Conservation (phyloP, 208 protist species). For the Naegleria gruberi region DNA sequence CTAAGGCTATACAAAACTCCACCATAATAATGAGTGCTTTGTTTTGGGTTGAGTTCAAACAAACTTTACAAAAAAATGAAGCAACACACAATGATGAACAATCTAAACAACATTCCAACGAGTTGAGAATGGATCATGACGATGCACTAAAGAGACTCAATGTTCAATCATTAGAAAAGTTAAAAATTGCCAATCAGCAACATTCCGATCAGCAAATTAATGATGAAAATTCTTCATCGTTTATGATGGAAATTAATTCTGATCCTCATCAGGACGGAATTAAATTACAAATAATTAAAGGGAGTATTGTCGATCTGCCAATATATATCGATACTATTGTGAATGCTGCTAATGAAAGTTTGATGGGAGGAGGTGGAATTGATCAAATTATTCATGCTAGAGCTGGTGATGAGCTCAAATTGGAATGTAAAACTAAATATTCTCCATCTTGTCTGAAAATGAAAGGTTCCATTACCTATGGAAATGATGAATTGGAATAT, state of each 20-base stretch:
- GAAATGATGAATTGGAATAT: too few relatives aligned
- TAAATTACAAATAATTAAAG: not conserved
- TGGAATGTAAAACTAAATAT: slow-evolving; percentile 46
- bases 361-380: slow-evolving; percentile 60
- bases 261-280: not conserved
- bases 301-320: not conserved
- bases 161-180: not conserved
- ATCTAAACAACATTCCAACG: not conserved
- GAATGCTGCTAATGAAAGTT: slow-evolving; percentile 62
- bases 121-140: not conserved
- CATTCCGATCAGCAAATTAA: too few relatives aligned
- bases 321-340: slow-evolving; percentile 56
- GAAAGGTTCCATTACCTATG: too few relatives aligned
- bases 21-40: too few relatives aligned
- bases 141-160: not conserved
- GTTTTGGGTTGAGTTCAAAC: too few relatives aligned
- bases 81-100: too few relatives aligned
- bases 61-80: too few relatives aligned
- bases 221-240: not conserved
- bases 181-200: too few relatives aligned
- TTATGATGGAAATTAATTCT: too few relatives aligned
- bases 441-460: too few relatives aligned
- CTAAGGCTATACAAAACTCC: too few relatives aligned
- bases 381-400: slow-evolving; percentile 61
- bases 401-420: slow-evolving; percentile 53